Conservation (phyloP, 306 rosid genomes). For the Castanea mollissima region DNA sequence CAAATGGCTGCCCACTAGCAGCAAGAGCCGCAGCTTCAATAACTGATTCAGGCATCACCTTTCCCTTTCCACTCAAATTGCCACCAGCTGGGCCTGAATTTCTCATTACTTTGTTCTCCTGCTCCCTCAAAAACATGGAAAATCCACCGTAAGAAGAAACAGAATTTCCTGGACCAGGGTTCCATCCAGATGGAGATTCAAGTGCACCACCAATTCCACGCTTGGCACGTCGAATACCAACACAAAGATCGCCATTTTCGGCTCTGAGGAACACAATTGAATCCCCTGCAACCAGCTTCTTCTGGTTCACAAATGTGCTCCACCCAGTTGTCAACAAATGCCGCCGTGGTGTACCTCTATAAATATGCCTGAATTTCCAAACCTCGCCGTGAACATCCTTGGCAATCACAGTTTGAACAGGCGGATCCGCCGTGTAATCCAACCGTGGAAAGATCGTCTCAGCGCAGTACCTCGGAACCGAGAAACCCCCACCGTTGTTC, state of each 20-base stretch:
- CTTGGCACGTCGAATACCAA: conserved; percentile 85
- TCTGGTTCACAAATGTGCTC: conserved; percentile 95
- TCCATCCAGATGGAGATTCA: conserved; percentile 65
- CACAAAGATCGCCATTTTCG: conserved; percentile 74
- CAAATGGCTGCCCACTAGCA: conserved; percentile 64
- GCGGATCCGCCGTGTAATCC: conserved; percentile 93
- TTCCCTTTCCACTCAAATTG: conserved; percentile 33
- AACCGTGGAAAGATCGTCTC: conserved; percentile 87
- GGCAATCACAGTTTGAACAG: conserved; percentile 88
- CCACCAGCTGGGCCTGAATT: conserved; percentile 30
- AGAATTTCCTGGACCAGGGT: conserved; percentile 34
- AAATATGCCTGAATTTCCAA: conserved; percentile 94
- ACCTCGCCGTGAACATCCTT: conserved; percentile 87
- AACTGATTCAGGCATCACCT: conserved; percentile 71
- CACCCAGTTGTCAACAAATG: conserved; percentile 94
- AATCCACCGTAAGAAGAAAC: conserved; percentile 53
- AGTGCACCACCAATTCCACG: conserved; percentile 48
- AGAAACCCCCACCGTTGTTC: conserved; percentile 96
- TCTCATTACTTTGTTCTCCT: conserved; percentile 49
- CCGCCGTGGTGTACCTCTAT: conserved; percentile 91
- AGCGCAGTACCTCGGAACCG: conserved; percentile 95
- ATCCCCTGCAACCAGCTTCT: conserved; percentile 95
- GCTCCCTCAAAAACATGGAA: conserved; percentile 58
- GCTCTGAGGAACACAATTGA: conserved; percentile 84
- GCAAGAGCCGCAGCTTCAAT: conserved; percentile 67